Base-by-base conservation (phyloP, 345 rosid genomes). In the Leavenworthia alabamica region DNA sequence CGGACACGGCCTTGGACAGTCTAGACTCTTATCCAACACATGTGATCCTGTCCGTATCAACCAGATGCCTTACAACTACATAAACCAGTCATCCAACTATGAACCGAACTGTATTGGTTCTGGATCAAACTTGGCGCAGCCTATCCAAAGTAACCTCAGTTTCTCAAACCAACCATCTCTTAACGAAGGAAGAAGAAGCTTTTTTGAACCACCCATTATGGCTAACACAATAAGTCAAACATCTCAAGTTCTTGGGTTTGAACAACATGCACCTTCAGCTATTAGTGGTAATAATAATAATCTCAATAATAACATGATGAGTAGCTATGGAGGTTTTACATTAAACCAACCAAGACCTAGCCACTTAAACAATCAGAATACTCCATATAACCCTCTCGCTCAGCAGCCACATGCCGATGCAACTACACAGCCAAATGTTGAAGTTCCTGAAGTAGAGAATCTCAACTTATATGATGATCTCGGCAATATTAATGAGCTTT, bases 1-100 rank as follows among this genome's bases (percentile, higher is more conserved):
- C 8, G 33, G 53, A 27, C 32, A 29, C 2, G 52, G 60, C 53
- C 39, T 40, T 56, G 75, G 75, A 29, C 75, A 63, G 47, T 71
- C 75, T 33, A 71, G 64, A 33, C 75, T 71, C 36, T 56, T 71
- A 43, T 39, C 59, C 47, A 70, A 12, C 46, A 31, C 64, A 36
- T n/a, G 19, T 41, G 64, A 70, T 37, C 40, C 62, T 1, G 13
- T 33, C 48, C 62, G 47, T 29, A 17, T 52, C 33, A 47, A 63
- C 70, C 59, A 31, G 29, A 49, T 4, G 60, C 53, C 56, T 48
- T 57, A 35, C 46, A 62, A 16, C 31, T 51, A 49, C 57, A 45
- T 55, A 59, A 67, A 57, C 61, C 71, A 36, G 55, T 66, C 62
- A 45, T 53, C 62, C 40, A 42, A 50, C 36, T 70, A 62, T 40